Base-by-base conservation (phyloP, 2,329 filamentous ascomycete genomes). In the Tolypocladium nubicola region DNA sequence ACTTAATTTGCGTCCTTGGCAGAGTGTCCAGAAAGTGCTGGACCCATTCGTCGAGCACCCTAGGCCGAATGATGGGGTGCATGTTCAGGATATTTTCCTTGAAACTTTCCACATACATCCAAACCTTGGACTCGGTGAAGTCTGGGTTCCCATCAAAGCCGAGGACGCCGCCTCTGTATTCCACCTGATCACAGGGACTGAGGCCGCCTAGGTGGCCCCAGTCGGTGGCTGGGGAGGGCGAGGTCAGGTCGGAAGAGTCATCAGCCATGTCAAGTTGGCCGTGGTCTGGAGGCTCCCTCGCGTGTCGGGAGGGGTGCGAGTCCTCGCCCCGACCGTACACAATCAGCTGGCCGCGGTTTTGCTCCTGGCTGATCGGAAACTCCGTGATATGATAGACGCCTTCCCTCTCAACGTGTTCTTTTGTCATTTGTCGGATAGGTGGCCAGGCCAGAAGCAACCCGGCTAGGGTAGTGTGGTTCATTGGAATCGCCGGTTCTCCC, bases 391-490 rank as follows among this genome's bases (percentile, higher is more conserved):
- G 78, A 38, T 77, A 75, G 65, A 85, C 76, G 37, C 76, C 77
- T 55, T 79, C 75, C 2, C 68, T 68, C 26, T 76, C 70, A 56
- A 84, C 68, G 33, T 76, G 75, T 53, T 70, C 72, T 60, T 67
- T 76, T 39, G 89, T 84, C 67, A 97, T 68, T 60, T 79, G 73
- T 67, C 78, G 73, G 56, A 94, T 90, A 0, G 85, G 80, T 0
- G 81, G 81, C 85, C 88, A 91, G 52, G 81, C 78, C 35, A 97
- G 75, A 21, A 97, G 76, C 61, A 91, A 83, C 54, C 94, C 89
- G 1, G 91, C 91, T n/a, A 90, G 84, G 0, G 92, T 97, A 0
- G 90, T 95, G 67, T 97, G 93, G 63, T 96, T 89, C 35, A 86
- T 82, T 1, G 90, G 89, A 57, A 96, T 89, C 1, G 87, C 83